Percentiles rank a stretch among this genome's conserved stretches.
Conservation (phyloP, 345 rosid species). For the Lepidium sativum region DNA sequence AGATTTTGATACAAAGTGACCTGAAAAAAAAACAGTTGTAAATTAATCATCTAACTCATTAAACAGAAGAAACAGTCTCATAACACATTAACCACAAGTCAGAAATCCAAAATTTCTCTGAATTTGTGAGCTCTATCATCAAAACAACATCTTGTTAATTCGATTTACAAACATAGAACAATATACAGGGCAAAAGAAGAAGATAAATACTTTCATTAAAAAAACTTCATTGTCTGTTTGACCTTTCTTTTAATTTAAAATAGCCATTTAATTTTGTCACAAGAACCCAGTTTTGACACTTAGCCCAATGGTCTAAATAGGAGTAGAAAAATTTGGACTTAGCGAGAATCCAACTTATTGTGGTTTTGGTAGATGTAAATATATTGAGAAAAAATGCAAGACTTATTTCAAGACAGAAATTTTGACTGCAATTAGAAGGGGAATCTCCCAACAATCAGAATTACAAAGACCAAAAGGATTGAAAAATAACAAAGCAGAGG, state of each 20-base stretch:
- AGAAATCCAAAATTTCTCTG: background rate
- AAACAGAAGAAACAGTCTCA: background rate
- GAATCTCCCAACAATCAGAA: slow-evolving; percentile 10
- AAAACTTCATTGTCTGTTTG: slow-evolving; percentile 52
- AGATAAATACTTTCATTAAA: slow-evolving; percentile 36
- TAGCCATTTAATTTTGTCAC: no score
- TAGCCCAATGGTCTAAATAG: no score
- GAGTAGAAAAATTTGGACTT: no score
- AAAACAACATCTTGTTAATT: background rate
- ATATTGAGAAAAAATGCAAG: background rate
- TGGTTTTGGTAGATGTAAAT: background rate
- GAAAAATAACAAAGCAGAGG: slow-evolving; percentile 15
- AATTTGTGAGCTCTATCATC: background rate
- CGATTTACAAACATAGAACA: background rate
- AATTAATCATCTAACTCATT: background rate
- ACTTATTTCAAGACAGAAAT: no score
- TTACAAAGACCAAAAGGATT: background rate
- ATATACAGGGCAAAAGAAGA: background rate
- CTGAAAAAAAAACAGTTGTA: slow-evolving; percentile 25
- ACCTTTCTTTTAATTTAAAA: background rate
- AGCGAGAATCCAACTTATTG: background rate
- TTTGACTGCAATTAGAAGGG: no score
- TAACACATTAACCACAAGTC: background rate
- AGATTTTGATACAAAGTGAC: slow-evolving; percentile 71
- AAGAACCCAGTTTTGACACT: no score